These are phyloP conservation scores for Rutstroemia sydowiana DNA, from an alignment of 2,329 filamentous ascomycete species.

Conservation along the genomic window DNA sequence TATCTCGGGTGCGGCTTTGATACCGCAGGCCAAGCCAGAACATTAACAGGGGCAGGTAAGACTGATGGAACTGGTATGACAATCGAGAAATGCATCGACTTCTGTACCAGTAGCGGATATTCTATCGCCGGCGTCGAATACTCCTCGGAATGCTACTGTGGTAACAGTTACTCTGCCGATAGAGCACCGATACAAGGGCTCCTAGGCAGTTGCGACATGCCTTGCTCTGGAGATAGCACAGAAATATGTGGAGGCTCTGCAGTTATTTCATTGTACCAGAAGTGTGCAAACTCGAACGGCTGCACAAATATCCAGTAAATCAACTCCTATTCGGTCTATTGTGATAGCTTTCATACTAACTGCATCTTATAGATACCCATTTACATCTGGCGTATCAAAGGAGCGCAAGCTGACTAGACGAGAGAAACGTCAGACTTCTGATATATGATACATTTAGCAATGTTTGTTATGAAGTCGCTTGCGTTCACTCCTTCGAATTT, in stretches of 20 bases:
- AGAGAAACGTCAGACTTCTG: slow-evolving; percentile 1
- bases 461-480: background rate
- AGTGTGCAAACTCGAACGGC: background rate
- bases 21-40: slow-evolving; percentile 33
- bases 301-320: slow-evolving; percentile 6
- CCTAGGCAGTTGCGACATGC: slow-evolving; percentile 7
- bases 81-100: slow-evolving; percentile 28
- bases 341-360: background rate
- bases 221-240: slow-evolving; percentile 13
- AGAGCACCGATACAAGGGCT: slow-evolving; percentile 3
- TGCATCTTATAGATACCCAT: background rate
- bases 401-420: background rate
- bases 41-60: background rate
- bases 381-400: background rate
- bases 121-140: slow-evolving; percentile 31
- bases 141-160: slow-evolving; percentile 26
- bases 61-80: slow-evolving; percentile 15
- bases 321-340: background rate
- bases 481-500: background rate
- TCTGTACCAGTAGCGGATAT: slow-evolving; percentile 21
- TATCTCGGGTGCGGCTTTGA: slow-evolving; percentile 57
- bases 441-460: background rate
- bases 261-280: slow-evolving; percentile 11
- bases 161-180: slow-evolving; percentile 12
- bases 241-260: slow-evolving; percentile 23